Evolutionary conservation across 2,329 filamentous ascomycete genomes (phyloP).

Genomic region (Hypoxylon sp.): DNA sequence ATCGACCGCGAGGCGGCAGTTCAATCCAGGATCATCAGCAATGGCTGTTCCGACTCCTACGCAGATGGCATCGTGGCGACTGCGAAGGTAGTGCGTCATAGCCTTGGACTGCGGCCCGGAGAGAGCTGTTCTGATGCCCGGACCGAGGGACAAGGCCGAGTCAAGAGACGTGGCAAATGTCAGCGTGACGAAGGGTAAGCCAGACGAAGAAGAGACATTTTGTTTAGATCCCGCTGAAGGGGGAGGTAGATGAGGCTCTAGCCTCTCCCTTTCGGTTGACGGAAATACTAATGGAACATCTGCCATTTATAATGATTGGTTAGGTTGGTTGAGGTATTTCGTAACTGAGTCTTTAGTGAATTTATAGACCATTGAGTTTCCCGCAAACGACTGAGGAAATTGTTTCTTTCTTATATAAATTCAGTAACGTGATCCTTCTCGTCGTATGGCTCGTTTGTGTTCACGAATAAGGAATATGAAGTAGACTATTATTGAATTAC

Average conservation of each 20-base stretch:
- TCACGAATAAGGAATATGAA: no score
- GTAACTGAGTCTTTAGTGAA: no score
- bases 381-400: no score
- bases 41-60: constrained; percentile 85
- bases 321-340: not conserved
- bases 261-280: constrained; percentile 39
- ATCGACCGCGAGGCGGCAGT: constrained; percentile 75
- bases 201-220: constrained; percentile 4
- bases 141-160: constrained; percentile 76
- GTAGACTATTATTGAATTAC: constrained; percentile 3
- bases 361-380: no score
- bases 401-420: no score
- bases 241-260: constrained; percentile 46
- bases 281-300: constrained; percentile 43
- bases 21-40: constrained; percentile 85
- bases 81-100: constrained; percentile 92
- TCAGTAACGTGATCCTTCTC: no score
- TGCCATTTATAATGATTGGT: constrained; percentile 43
- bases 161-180: constrained; percentile 94
- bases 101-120: constrained; percentile 86
- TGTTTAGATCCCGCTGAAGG: constrained; percentile 5
- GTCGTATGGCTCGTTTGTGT: no score
- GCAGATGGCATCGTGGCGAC: constrained; percentile 82
- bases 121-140: constrained; percentile 81
- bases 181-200: constrained; percentile 67